These are phyloP conservation scores for Triadica sebifera DNA, from an alignment of 345 rosid genomes.

Conservation along the genomic window DNA sequence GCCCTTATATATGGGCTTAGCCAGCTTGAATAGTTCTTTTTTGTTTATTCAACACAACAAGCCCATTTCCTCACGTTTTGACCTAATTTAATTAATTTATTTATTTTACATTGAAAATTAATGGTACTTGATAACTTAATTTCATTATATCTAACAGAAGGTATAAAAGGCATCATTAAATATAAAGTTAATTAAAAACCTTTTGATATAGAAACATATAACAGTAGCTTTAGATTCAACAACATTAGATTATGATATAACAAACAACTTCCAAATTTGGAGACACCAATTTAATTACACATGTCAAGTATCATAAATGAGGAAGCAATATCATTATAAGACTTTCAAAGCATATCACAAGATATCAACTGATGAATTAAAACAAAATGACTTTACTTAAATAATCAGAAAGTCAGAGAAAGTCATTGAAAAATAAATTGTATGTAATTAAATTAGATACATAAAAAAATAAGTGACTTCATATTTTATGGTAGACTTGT, in stretches of 20 bases:
- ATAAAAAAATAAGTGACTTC: too few species aligned
- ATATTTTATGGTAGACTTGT: too few species aligned
- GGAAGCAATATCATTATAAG: slow-evolving; percentile 7
- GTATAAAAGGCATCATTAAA: not conserved
- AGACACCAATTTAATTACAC: too few species aligned
- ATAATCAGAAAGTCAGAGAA: not conserved
- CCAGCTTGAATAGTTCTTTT: too few species aligned
- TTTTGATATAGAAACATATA: not conserved
- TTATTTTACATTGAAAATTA: too few species aligned
- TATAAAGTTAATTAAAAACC: not conserved
- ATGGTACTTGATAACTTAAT: too few species aligned
- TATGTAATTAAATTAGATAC: too few species aligned
- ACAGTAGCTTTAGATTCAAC: not conserved
- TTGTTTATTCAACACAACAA: too few species aligned
- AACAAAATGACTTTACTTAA: not conserved
- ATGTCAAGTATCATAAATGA: not conserved
- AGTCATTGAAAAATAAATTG: not conserved
- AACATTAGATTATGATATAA: not conserved
- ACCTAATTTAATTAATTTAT: too few species aligned
- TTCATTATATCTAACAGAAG: not conserved
- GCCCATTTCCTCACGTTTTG: too few species aligned
- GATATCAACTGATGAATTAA: slow-evolving; percentile 9
- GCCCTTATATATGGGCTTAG: too few species aligned
- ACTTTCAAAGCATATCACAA: slow-evolving; percentile 4
- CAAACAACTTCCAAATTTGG: not conserved